phyloP scores from a whole-genome alignment of 2,329 filamentous ascomycete species.

The Epichloe coenophiala region DNA sequence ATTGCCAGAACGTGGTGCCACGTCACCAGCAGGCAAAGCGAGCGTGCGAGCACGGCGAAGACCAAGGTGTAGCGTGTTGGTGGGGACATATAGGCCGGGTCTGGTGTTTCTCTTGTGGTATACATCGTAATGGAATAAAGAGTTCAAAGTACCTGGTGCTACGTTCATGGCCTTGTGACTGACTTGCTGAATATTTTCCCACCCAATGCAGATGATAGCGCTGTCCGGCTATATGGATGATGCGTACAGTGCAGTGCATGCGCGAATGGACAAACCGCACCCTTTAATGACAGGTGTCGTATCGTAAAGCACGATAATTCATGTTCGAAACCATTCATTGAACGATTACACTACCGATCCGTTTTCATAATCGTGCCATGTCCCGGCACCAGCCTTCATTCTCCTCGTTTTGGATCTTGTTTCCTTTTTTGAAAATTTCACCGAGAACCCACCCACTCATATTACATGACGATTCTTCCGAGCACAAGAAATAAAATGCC shows the following conservation, averaged over 20 bases:
- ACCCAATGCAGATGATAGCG: no score
- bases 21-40: constrained; percentile 1
- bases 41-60: constrained; percentile 1
- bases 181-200: not conserved
- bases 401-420: not conserved
- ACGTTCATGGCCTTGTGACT: not conserved
- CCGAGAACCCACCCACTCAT: not conserved
- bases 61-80: constrained; percentile 5
- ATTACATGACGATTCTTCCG: not conserved
- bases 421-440: not conserved
- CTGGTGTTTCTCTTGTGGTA: constrained; percentile 20
- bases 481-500: no score
- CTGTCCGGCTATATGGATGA: no score
- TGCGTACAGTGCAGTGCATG: no score
- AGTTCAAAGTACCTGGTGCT: constrained; percentile 9
- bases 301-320: no score
- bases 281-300: no score
- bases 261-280: no score
- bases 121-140: constrained; percentile 21
- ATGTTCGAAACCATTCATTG: not conserved
- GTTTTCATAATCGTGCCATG: not conserved
- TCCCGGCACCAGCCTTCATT: not conserved
- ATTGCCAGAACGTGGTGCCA: constrained; percentile 1
- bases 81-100: constrained; percentile 8
- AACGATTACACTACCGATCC: not conserved